Percentiles rank a stretch among this genome's conserved stretches.
phyloP scores from a whole-genome alignment of 1,284 basidiomycete genomes.

The Fomitopsis betulina region DNA sequence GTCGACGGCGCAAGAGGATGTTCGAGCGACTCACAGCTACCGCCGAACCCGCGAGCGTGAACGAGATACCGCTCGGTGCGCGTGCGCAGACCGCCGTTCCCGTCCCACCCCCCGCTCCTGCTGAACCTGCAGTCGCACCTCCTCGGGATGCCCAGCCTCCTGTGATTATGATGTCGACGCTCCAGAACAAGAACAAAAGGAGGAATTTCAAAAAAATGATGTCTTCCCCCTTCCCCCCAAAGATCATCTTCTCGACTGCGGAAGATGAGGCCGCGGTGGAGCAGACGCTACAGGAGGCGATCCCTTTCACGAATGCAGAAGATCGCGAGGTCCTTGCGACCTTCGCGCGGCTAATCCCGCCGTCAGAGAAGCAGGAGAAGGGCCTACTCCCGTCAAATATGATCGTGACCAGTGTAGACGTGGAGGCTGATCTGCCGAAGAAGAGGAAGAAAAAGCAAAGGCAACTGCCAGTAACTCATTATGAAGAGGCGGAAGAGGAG shows the following conservation, averaged over 20 bases:
- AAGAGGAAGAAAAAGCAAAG: conserved; percentile 15
- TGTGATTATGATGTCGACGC: conserved; percentile 47
- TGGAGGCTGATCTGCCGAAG: conserved; percentile 42
- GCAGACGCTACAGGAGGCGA: conserved; percentile 2
- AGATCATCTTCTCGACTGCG: conserved; percentile 51
- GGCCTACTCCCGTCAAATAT: conserved; percentile 53
- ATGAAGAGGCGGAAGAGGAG: conserved; percentile 13
- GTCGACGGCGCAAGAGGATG: conserved; percentile 49
- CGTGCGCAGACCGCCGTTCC: conserved; percentile 6
- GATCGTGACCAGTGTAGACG: conserved; percentile 65
- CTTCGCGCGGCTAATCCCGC: conserved; percentile 49
- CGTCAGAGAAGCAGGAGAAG: conserved; percentile 51
- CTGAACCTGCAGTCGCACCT: neutral
- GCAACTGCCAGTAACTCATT: neutral
- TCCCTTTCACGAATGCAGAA: conserved; percentile 10
- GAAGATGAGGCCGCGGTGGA: neutral
- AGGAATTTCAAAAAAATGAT: conserved; percentile 59
- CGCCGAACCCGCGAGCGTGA: conserved; percentile 23
- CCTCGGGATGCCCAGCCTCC: conserved; percentile 9
- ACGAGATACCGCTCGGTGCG: conserved; percentile 32
- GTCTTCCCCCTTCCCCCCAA: conserved; percentile 40
- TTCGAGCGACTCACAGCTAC: conserved; percentile 24
- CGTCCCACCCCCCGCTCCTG: neutral
- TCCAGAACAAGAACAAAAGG: conserved; percentile 73
- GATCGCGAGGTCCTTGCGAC: conserved; percentile 8